Evolutionary conservation across 345 rosid species (phyloP).

Genomic region (Eucalyptus tenuipes): DNA sequence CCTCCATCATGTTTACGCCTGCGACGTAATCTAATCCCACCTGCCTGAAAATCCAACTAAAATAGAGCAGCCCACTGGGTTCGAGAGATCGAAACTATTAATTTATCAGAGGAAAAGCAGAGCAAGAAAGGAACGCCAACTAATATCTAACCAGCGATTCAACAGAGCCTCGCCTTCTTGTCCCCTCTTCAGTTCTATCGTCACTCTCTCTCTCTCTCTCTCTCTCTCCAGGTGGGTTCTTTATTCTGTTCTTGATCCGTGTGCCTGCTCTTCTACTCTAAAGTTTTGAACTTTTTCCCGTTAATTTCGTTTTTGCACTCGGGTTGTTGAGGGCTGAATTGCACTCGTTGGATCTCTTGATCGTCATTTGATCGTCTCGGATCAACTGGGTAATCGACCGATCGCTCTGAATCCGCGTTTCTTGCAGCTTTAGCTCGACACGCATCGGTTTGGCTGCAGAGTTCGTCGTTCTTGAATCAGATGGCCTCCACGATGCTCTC

Average conservation of each 20-base stretch:
- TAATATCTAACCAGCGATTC: background rate
- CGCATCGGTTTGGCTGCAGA: background rate
- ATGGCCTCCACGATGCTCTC: conserved; percentile 68
- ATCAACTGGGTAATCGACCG: background rate
- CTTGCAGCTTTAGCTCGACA: background rate
- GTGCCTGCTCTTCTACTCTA: background rate
- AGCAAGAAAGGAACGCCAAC: background rate
- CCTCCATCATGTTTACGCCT: background rate
- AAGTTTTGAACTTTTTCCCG: background rate
- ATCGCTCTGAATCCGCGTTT: background rate
- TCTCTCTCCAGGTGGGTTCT: background rate
- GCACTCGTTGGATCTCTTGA: background rate
- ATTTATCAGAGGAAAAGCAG: background rate
- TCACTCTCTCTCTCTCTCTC: background rate
- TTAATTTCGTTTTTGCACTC: background rate
- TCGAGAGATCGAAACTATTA: background rate
- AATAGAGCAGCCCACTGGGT: background rate
- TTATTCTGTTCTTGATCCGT: background rate
- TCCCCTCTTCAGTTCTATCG: background rate
- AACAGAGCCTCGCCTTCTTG: background rate
- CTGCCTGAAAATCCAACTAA: background rate
- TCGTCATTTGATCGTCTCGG: background rate
- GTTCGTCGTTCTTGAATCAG: background rate
- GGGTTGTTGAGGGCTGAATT: background rate
- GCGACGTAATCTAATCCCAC: background rate